Evolutionary conservation across 2,329 filamentous ascomycete species (phyloP).

Genomic region (Beauveria bassiana): DNA sequence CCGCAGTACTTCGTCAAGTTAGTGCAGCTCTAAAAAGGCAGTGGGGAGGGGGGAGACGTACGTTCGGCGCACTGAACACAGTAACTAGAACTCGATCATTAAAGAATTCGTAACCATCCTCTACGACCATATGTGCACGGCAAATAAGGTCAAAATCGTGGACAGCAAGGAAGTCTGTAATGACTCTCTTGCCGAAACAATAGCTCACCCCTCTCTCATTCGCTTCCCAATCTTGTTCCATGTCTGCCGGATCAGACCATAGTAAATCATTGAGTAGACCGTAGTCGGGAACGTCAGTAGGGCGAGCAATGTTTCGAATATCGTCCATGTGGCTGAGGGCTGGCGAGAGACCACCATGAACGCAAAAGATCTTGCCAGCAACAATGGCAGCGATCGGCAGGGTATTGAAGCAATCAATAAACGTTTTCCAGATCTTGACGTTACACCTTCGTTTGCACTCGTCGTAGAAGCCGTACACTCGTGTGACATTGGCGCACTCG

Average conservation of each 20-base stretch:
- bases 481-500: constrained; percentile 91
- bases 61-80: constrained; percentile 95
- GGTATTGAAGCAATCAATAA: constrained; percentile 93
- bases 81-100: constrained; percentile 91
- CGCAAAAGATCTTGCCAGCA: constrained; percentile 94
- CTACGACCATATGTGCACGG: constrained; percentile 97
- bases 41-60: constrained; percentile 40
- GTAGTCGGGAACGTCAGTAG: constrained; percentile 95
- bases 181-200: constrained; percentile 97
- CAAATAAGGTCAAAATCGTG: constrained; percentile 98
- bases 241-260: constrained; percentile 96
- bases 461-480: constrained; percentile 96
- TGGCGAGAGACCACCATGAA: constrained; percentile 89
- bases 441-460: constrained; percentile 96
- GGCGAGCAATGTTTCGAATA: constrained; percentile 89
- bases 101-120: constrained; percentile 98
- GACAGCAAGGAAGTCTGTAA: constrained; percentile 86
- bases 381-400: constrained; percentile 95
- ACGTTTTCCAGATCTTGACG: constrained; percentile 97
- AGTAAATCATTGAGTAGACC: constrained; percentile 89
- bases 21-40: constrained; percentile 15
- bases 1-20: constrained; percentile 72
- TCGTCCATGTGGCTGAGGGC: constrained; percentile 96
- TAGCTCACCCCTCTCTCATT: constrained; percentile 97
- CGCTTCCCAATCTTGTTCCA: constrained; percentile 96